Base-by-base conservation (phyloP, 371 early-diverging fungal species). In the Capillidium heterosporum region DNA sequence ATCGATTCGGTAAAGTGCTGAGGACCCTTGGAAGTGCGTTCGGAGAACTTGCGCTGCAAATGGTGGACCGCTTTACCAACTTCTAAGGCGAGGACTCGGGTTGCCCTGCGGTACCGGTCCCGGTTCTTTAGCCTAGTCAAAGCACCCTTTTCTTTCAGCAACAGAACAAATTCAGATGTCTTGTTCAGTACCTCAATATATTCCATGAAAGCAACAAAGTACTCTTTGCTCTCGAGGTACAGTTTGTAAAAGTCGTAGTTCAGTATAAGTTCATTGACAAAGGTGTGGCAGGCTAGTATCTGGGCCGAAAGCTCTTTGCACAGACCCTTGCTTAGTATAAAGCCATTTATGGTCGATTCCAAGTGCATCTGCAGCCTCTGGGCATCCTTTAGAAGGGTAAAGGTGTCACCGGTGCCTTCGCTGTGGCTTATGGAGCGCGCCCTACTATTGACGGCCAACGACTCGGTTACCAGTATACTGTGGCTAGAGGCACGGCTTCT, bases 181-280 rank as follows among this genome's bases (percentile, higher is more conserved):
- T 53, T 53, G 35, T 53, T 53, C 13, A 53, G 39, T 17, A 23
- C 53, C 53, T 53, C 53, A 40, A 39, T 53, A 53, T 53, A 53
- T 24, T 32, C 53, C 32, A 53, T 28, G 35, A 53, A 53, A 17
- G 53, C 24, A 19, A 21, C 23, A 39, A 53, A 53, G 39, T 53
- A 53, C 10, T 31, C 13, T 24, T 53, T 24, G 11, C 27, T 27
- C 35, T 53, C 53, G 8, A 53, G 39, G 26, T n/a, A 31, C 11
- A 24, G 53, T 39, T 39, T 31, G 10, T 53, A n/a, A 17, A n/a
- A 11, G n/a, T 31, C 31, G 29, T 53, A 53, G 11, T 19, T 53
- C 8, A 21, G 4, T 10, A 53, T 21, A 23, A 35, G 53, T 17
- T 53, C 53, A 11, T 32, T 15, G 39, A 53, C 35, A 39, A 35